Evolutionary conservation across 2,329 filamentous ascomycete genomes (phyloP).

Genomic region (Pyricularia sp.): DNA sequence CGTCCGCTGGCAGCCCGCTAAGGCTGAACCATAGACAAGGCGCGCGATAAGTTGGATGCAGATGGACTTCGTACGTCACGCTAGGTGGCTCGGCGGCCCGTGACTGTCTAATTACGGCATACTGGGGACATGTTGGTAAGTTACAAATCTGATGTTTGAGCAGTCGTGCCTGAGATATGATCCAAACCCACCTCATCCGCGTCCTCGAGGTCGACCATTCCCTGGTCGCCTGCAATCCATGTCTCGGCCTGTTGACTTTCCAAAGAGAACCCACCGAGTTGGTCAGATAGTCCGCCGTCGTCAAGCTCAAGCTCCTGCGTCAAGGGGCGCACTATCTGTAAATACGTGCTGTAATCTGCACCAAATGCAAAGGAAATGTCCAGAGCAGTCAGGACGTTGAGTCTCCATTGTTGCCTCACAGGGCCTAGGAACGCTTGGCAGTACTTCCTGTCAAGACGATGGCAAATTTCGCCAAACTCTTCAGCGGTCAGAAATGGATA

Average conservation of each 20-base stretch:
- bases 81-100: conserved; percentile 24
- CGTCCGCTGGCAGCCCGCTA: conserved; percentile 40
- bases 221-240: conserved; percentile 22
- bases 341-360: conserved; percentile 34
- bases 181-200: conserved; percentile 31
- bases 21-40: conserved; percentile 67
- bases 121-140: conserved; percentile 18
- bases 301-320: conserved; percentile 25
- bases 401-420: conserved; percentile 39
- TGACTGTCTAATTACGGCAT: conserved; percentile 21
- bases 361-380: conserved; percentile 27
- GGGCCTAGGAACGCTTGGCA: conserved; percentile 43
- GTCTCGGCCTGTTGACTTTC: conserved; percentile 7
- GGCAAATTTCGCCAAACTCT: conserved; percentile 54
- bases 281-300: conserved; percentile 31
- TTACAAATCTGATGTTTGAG: neutral
- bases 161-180: neutral
- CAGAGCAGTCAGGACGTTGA: conserved; percentile 38
- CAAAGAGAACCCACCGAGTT: conserved; percentile 33
- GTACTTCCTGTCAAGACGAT: conserved; percentile 46
- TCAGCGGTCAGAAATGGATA: conserved; percentile 49
- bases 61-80: conserved; percentile 60
- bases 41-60: conserved; percentile 61
- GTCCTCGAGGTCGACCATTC: conserved; percentile 38
- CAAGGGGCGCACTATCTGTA: conserved; percentile 44